A percentile compares a stretch with the other conserved stretches of the same genome.
phyloP scores from a whole-genome alignment of 2,329 filamentous ascomycete genomes.

The Apiospora aurea region DNA sequence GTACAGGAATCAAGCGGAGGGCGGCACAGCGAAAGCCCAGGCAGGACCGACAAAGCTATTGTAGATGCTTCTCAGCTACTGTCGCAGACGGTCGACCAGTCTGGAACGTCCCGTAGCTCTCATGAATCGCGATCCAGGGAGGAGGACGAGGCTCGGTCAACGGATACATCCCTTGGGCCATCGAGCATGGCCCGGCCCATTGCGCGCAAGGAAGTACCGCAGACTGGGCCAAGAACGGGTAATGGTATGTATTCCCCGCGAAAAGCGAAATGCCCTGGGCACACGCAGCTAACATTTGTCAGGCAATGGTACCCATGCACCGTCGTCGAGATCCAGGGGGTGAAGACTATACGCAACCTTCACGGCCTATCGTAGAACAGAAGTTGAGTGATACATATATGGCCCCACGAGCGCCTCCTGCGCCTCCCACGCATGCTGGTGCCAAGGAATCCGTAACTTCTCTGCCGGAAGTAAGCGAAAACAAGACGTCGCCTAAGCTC shows the following conservation, averaged over 20 bases:
- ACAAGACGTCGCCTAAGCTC: conserved; percentile 69
- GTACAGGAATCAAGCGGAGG: conserved; percentile 47
- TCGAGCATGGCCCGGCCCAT: conserved; percentile 58
- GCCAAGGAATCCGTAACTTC: conserved; percentile 58
- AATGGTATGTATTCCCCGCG: conserved; percentile 25
- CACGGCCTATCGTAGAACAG: conserved; percentile 44
- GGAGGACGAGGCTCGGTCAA: conserved; percentile 56
- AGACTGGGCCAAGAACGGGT: conserved; percentile 45
- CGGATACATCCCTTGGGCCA: conserved; percentile 51
- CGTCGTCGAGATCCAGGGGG: conserved; percentile 33
- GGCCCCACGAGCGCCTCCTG: conserved; percentile 63
- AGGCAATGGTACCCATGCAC: conserved; percentile 31
- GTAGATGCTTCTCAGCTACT: conserved; percentile 45
- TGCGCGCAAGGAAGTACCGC: conserved; percentile 67
- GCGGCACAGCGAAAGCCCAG: conserved; percentile 45
- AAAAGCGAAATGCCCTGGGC: neutral
- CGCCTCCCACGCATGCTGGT: conserved; percentile 53
- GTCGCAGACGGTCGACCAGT: conserved; percentile 43
- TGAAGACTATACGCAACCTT: conserved; percentile 39
- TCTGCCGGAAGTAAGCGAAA: conserved; percentile 47
- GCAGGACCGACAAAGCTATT: conserved; percentile 46
- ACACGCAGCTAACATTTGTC: conserved; percentile 10
- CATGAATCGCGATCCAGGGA: conserved; percentile 66
- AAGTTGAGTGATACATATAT: conserved; percentile 62
- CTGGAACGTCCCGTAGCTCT: conserved; percentile 59